These are phyloP conservation scores for Leccinum boreale DNA, from an alignment of 768 basidiomycete species.

Conservation along the genomic window DNA sequence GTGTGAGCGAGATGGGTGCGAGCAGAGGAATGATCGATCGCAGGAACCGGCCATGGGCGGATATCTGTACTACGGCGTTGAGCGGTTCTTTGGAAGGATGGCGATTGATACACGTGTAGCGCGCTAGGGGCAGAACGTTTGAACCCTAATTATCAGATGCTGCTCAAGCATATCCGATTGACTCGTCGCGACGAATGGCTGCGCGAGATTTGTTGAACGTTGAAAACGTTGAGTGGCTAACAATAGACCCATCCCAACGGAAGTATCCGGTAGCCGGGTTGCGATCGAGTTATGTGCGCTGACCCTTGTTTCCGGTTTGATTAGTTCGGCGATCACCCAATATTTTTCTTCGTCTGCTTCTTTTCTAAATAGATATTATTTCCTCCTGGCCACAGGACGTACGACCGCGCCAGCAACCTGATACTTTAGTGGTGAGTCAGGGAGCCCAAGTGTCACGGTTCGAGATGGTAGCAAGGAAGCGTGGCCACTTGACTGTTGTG, in stretches of 20 bases:
- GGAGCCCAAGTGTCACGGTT: background rate
- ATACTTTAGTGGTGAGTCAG: background rate
- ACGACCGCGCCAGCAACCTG: background rate
- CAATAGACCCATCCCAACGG: slow-evolving; percentile 3
- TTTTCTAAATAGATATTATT: background rate
- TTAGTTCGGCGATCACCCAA: slow-evolving; percentile 17
- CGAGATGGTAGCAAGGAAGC: background rate
- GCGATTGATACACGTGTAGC: slow-evolving; percentile 17
- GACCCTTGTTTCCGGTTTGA: slow-evolving; percentile 1
- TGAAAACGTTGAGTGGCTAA: background rate
- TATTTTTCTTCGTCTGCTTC: background rate
- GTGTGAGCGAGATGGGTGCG: background rate
- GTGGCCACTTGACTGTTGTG: background rate
- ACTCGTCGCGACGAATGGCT: slow-evolving; percentile 4
- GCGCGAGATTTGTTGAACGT: slow-evolving; percentile 3
- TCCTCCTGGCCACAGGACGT: background rate
- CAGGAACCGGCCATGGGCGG: background rate
- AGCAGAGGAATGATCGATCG: slow-evolving; percentile 6
- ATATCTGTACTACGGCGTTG: background rate
- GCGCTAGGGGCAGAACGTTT: slow-evolving; percentile 3
- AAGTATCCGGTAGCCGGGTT: slow-evolving; percentile 1
- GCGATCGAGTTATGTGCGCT: slow-evolving; percentile 2
- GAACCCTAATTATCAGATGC: slow-evolving; percentile 4
- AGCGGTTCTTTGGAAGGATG: slow-evolving; percentile 1
- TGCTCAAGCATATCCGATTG: background rate